Conservation (phyloP, 768 basidiomycete genomes). For the Ramaria rubella region DNA sequence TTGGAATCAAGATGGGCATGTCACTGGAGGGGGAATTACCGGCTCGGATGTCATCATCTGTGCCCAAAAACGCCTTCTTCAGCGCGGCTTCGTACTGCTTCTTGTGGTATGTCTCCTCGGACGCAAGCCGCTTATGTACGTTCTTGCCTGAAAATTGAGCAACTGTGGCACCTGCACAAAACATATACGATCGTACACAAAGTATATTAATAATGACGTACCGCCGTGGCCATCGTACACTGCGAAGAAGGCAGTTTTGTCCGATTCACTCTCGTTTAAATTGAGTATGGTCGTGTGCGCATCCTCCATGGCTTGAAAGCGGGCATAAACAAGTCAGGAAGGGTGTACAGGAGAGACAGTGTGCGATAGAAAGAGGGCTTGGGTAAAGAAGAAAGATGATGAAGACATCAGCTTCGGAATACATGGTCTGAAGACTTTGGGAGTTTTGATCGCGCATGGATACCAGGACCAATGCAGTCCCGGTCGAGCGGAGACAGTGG, state of each 20-base stretch:
- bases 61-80: slow-evolving; percentile 86
- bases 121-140: slow-evolving; percentile 68
- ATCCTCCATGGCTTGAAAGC: slow-evolving; percentile 86
- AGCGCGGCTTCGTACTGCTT: slow-evolving; percentile 69
- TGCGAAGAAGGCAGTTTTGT: slow-evolving; percentile 75
- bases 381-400: not conserved
- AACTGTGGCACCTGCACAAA: slow-evolving; percentile 62
- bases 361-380: slow-evolving; percentile 1
- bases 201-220: slow-evolving; percentile 29
- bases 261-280: slow-evolving; percentile 45
- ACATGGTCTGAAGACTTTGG: slow-evolving; percentile 2
- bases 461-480: slow-evolving; percentile 1
- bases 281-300: slow-evolving; percentile 74
- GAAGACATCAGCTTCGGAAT: slow-evolving; percentile 4
- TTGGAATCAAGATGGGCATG: not conserved
- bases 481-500: not conserved
- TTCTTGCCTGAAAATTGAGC: slow-evolving; percentile 82
- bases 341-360: not conserved
- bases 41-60: slow-evolving; percentile 88
- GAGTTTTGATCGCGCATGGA: not conserved
- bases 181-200: slow-evolving; percentile 7
- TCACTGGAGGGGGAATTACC: slow-evolving; percentile 48
- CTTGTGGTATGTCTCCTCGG: slow-evolving; percentile 66
- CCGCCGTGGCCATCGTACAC: slow-evolving; percentile 99
- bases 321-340: slow-evolving; percentile 6